Conservation (phyloP, 176 grass and related monocot genomes). For the Triticum timopheevii region DNA sequence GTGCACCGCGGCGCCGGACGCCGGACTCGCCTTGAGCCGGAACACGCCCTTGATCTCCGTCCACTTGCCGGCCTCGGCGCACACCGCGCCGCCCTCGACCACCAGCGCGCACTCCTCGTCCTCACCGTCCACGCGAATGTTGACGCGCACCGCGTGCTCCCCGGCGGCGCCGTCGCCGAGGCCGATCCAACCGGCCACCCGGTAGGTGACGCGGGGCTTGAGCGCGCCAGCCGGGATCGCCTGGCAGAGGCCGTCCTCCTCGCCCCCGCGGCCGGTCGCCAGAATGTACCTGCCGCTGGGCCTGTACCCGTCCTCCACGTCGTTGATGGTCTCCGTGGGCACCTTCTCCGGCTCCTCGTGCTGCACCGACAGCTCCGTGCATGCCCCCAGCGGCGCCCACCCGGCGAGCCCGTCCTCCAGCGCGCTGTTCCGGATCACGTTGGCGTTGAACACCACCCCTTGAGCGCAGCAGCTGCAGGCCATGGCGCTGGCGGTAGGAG, state of each 20-base stretch:
- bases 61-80: conserved; percentile 36
- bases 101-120: conserved; percentile 17
- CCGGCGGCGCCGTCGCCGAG: not conserved
- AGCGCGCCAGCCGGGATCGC: conserved; percentile 33
- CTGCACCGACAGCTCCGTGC: conserved; percentile 40
- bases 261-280: conserved; percentile 33
- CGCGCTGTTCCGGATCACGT: conserved; percentile 56
- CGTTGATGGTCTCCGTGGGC: conserved; percentile 48
- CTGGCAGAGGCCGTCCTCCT: conserved; percentile 45
- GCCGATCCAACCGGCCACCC: conserved; percentile 56
- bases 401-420: conserved; percentile 46
- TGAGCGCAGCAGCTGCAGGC: conserved; percentile 27
- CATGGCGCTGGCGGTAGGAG: not conserved
- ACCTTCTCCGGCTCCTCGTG: conserved; percentile 39
- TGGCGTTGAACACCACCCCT: conserved; percentile 43
- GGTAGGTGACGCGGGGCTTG: conserved; percentile 44
- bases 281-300: conserved; percentile 58
- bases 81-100: conserved; percentile 43
- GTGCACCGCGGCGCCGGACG: conserved; percentile 30
- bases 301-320: conserved; percentile 25
- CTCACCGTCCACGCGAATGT: not conserved
- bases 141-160: conserved; percentile 32
- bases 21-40: conserved; percentile 37
- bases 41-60: conserved; percentile 73
- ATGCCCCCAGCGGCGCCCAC: conserved; percentile 43